Evolutionary conservation across 169 alveolate genomes (phyloP), one percentile per base, ranked within the genome.

Genomic region (Babesia microti): DNA sequence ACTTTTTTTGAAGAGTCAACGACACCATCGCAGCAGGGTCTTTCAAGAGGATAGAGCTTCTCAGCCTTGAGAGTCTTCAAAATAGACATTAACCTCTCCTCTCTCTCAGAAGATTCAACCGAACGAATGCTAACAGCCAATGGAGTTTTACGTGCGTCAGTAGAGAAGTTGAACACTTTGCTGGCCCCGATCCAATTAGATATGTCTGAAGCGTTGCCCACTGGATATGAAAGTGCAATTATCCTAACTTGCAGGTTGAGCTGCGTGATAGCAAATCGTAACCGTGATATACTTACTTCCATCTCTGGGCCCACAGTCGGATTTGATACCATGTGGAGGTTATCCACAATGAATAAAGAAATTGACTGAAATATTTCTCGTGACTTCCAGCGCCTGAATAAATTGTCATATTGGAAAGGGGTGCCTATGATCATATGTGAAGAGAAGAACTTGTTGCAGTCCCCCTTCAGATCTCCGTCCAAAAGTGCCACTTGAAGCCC

Each of bases 241-340:
- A 90, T 83, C 67, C 97, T 60, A 1, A 85, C 82, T 39, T 63
- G 72, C 6, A 72, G 66, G 19, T 6, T 17, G 33, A 40, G 36
- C 55, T 91, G 95, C 41, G 89, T 86, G 4, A 94, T 72, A 57
- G 91, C 84, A 61, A 81, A 87, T 67, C 98, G 80, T 88, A 91
- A 88, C 46, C 98, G 85, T 35, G 95, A 81, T 17, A 91, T 94
- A 6, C 92, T 69, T 14, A 91, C 94, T 48, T 94, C 98, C 46
- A 88, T 72, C 18, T 72, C 72, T 3, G 94, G 81, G 6, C 94
- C 94, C 30, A 71, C 49, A 2, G 56, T 57, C 80, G 83, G 44
- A 72, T 95, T 84, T 56, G 70, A 26, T n/a, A 67, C 26, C 52
- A 90, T 50, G 47, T 95, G 97, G 42, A 95, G 79, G 52, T 92